Base-by-base conservation (phyloP, 768 basidiomycete species). In the Suillus subluteus region DNA sequence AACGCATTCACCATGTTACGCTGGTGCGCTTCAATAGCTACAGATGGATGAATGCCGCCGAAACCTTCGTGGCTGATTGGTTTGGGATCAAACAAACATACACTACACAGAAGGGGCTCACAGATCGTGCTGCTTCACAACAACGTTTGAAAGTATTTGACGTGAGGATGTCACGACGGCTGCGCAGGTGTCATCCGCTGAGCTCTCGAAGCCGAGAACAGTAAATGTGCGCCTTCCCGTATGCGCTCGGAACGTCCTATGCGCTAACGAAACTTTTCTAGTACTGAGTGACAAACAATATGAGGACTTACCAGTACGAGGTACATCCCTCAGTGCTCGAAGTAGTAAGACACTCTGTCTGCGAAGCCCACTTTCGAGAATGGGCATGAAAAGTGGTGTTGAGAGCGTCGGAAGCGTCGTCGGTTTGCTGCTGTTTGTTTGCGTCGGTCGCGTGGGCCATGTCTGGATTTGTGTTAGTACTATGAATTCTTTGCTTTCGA, bases 101-200 rank as follows among this genome's bases (percentile, higher is more conserved):
- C 11, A n/a, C 46, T 16, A 30, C 64, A 59, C 38, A 58, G 43
- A 43, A 55, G 66, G 16, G 40, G 70, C 87, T 52, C 68, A 89
- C 88, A 88, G 73, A 48, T 84, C 73, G 67, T 92, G 85, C 73
- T 99, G 96, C 73, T 91, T 94, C 46, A 94, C 79, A 67, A 99
- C 90, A 6, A 98, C 86, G 75, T 96, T 97, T 3, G 94, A 90
- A 63, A 92, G 87, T 48, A 99, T 82, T 73, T 82, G 73, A 23
- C 87, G 84, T 9, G 85, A 80, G 1, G 90, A 91, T 23, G 87
- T 85, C 43, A 99, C 91, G 61, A 99, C 83, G 0, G 96, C 91
- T 18, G 90, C 94, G 71, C 95, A 97, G 1, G 95, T 93, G 74
- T 99, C 98, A 76, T 99, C 97, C 16, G 95, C 95, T 15, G 94